Evolutionary conservation across 1,284 basidiomycete species (phyloP).

Genomic region (Naganishia sp.): DNA sequence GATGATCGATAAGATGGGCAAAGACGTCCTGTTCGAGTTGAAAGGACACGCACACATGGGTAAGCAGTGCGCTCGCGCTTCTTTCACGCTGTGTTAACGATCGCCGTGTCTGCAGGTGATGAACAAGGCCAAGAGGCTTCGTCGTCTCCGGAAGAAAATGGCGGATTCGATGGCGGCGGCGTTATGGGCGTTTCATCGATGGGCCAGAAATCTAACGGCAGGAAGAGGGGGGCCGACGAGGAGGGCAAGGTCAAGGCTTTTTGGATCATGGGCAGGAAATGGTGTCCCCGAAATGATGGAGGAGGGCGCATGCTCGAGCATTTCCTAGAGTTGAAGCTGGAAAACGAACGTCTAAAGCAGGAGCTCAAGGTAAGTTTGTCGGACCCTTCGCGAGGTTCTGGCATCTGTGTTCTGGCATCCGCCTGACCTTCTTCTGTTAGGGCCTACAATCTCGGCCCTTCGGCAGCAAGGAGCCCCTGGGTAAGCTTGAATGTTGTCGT

Average conservation of each 20-base stretch:
- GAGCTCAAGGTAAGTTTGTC: conserved; percentile 40
- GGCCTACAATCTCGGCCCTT: conserved; percentile 29
- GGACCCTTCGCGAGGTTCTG: not conserved
- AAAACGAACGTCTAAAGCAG: conserved; percentile 50
- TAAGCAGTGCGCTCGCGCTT: conserved; percentile 9
- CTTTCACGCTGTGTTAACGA: not conserved
- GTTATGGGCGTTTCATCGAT: conserved; percentile 33
- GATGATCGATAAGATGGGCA: conserved; percentile 32
- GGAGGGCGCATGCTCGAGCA: conserved; percentile 42
- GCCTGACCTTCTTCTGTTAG: conserved; percentile 6
- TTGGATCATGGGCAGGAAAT: conserved; percentile 49
- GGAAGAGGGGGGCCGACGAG: conserved; percentile 7
- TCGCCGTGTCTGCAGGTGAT: conserved; percentile 7
- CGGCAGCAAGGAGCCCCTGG: conserved; percentile 21
- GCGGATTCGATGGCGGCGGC: conserved; percentile 35
- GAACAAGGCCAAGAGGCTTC: conserved; percentile 26
- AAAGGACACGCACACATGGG: conserved; percentile 38
- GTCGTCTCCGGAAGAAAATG: conserved; percentile 32
- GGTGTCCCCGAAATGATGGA: conserved; percentile 37
- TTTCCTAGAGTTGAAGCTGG: conserved; percentile 51
- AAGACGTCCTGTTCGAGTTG: conserved; percentile 37
- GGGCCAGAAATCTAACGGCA: not conserved
- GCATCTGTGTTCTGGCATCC: not conserved
- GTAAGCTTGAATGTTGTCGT: conserved; percentile 3
- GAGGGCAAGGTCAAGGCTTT: conserved; percentile 39